Evolutionary conservation across 331 rosid genomes (phyloP), one percentile per base, ranked within the genome.

Genomic region (Dryas integrifolia): DNA sequence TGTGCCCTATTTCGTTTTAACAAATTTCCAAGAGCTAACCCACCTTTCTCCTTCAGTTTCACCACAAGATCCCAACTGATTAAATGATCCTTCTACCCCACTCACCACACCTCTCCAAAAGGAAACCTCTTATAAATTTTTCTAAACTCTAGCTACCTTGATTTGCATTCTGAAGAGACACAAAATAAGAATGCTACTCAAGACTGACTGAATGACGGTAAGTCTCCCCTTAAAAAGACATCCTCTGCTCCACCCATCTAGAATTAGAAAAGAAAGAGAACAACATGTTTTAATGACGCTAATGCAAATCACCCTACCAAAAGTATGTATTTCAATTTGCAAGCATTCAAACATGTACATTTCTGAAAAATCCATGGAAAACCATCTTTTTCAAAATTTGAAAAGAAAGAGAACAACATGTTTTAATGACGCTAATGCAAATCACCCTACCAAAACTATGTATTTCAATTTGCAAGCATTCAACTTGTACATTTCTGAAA

Each of bases 371-470:
- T 50, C 62, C 15, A 72, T 21, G 56, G 24, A 68, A 50, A 51
- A 65, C 69, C 76, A 69, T 59, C 18, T 14, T n/a, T 72, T 55
- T 50, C 55, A 66, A 60, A 58, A 53, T 72, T 30, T 1, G 35
- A 30, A 30, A 30, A 30, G 13, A 11, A 41, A 63, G 47, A 52
- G 56, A 9, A 44, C 70, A 75, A 66, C 59, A 75, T 1, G 14
- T 21, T 12, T 57, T 58, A 5, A 66, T 44, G 57, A 69, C 21
- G 9, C 55, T 45, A 66, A 35, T 41, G 48, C 13, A 39, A 50
- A 67, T 67, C 14, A 67, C 21, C 47, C 35, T 30, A 46, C 39
- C n/a, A 43, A n/a, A 61, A 41, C 63, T 35, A 14, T 63, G 49
- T 24, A 65, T 35, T 30, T 60, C 12, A n/a, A 38, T 14, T 62